Evolutionary conservation across 2,329 filamentous ascomycete species (phyloP), one percentile per base, ranked within the genome.

Genomic region (Sarocladium kiliense): DNA sequence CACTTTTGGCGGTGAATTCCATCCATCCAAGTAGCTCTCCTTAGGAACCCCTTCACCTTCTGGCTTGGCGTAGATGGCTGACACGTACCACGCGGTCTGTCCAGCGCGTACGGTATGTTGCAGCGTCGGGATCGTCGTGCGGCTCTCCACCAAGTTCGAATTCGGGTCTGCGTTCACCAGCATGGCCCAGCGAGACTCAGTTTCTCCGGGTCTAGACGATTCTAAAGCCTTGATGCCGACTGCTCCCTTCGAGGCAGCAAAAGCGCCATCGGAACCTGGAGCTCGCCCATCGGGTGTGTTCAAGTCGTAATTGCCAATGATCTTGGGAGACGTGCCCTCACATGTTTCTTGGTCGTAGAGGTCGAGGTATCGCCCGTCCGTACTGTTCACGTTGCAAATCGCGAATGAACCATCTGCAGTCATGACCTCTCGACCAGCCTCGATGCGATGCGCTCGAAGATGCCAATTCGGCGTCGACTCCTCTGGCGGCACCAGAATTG

Each of bases 151-250:
- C 32, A 92, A 71, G 69, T 92, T 92, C 49, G 85, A 88, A 71
- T 92, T 91, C 6, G 88, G 87, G 66, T 92, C 89, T 11, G 87
- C 86, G 56, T 90, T 84, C 49, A 91, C 82, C 25, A 90, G 75
- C 65, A 80, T 84, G 2, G 87, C 88, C 54, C 68, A 71, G 19
- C 86, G 75, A 14, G 44, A 30, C 23, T 47, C 44, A n/a, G 3
- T 25, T 23, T 65, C 69, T 7, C 71, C 73, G 9, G 65, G 71
- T 11, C 23, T 30, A 21, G 32, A 26, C 1, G 75, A 74, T 64
- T 75, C 87, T 55, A 77, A 71, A 60, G 70, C 85, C 66, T 61
- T 81, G 75, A 79, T 88, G 65, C 71, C 81, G 58, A 77, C 81
- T 59, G 69, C 81, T 55, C 75, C 85, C 74, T 67, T 75, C 2